Evolutionary conservation across 495 filamentous ascomycete species (phyloP), one percentile per base, ranked within the genome.

Genomic region (Penicillium dipodomyicola): DNA sequence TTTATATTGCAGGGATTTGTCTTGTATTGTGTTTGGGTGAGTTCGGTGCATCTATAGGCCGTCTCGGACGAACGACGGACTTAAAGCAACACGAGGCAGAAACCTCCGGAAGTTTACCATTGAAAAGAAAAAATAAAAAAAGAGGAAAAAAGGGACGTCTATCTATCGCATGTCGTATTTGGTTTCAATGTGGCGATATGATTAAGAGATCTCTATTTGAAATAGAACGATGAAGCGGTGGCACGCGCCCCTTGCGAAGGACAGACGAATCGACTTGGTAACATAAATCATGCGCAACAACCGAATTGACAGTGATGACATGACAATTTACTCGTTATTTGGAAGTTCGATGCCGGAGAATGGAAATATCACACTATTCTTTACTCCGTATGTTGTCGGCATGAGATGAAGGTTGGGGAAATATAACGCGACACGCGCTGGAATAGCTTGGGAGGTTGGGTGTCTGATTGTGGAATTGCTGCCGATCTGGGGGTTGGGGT

Each of bases 401-500:
- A 12, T 4, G 12, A 35, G 12, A 35, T 35, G 14, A 37, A 37
- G 15, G 35, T 14, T 86, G 87, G 23, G 82, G 83, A 30, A 87
- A 73, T 4, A 73, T 80, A 3, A 82, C 54, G 4, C 80, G 80
- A n/a, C 84, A 74, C 49, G 87, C 72, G 84, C 46, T 80, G 78
- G 67, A 87, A 91, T 20, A 90, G 79, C 67, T 87, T 90, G 0
- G 87, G 86, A 19, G 81, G 77, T 4, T 73, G 62, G 8, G 72
- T 72, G 19, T 78, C 52, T 87, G 22, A 22, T 22, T 22, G 83
- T 2, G 84, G 81, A 49, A 81, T 75, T 9, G 79, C 75, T 1
- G 85, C 84, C 1, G 84, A 87, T 12, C 87, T 86, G 0, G 82
- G 76, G 0, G 85, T 32, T 32, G 10, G 30, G 1, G 71, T 76